Percentiles rank a stretch among this genome's conserved stretches.
These are phyloP conservation scores for Fusarium buxicola DNA, from an alignment of 2,329 filamentous ascomycete species.

Conservation along the genomic window DNA sequence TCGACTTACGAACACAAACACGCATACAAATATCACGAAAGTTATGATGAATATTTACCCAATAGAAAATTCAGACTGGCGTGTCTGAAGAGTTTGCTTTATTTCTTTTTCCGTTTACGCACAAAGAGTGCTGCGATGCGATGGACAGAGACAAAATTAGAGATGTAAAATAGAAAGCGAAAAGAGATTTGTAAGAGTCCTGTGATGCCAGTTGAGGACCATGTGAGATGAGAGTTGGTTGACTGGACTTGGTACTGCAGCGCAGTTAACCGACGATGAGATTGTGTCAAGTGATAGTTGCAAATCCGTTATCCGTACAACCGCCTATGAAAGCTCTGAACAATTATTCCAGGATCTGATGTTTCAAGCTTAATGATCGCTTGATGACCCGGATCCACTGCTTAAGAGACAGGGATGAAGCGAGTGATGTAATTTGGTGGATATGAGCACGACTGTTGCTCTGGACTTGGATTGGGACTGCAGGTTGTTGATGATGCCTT, in stretches of 20 bases:
- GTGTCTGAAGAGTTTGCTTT: constrained; percentile 25
- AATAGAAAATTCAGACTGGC: constrained; percentile 31
- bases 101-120: constrained; percentile 2
- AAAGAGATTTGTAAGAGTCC: constrained; percentile 4
- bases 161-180: constrained; percentile 11
- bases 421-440: constrained; percentile 27
- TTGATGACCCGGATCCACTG: constrained; percentile 17
- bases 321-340: not conserved
- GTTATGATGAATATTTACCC: constrained; percentile 26
- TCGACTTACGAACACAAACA: not conserved
- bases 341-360: not conserved
- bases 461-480: not conserved
- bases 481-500: not conserved
- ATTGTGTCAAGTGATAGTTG: not conserved
- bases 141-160: not conserved
- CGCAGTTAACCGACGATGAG: not conserved
- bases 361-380: not conserved
- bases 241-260: not conserved
- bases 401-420: constrained; percentile 1
- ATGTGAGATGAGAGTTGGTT: not conserved
- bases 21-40: constrained; percentile 19
- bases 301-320: no score
- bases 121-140: constrained; percentile 12
- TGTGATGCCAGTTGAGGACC: not conserved
- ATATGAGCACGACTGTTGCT: not conserved